Conservation (phyloP, 768 basidiomycete genomes). For the Boletus vinaceobasis region DNA sequence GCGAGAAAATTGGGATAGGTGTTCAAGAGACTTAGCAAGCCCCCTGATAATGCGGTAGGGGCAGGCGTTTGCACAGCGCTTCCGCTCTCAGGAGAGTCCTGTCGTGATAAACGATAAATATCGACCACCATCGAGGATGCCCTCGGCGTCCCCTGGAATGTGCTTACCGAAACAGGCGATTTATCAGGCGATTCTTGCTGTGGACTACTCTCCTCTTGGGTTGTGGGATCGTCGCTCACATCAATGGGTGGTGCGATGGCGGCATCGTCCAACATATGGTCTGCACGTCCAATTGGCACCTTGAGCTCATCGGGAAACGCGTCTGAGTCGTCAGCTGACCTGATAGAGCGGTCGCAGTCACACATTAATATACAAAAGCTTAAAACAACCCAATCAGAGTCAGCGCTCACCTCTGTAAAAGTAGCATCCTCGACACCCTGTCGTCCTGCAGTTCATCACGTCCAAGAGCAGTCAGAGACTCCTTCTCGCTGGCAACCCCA, state of each 20-base stretch:
- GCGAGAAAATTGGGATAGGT: conserved; percentile 56
- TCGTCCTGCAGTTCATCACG: conserved; percentile 77
- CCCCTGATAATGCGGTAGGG: conserved; percentile 29
- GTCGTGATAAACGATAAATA: neutral
- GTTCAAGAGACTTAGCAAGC: conserved; percentile 60
- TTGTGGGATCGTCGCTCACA: conserved; percentile 14
- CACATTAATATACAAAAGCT: conserved; percentile 1
- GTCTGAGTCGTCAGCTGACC: conserved; percentile 55
- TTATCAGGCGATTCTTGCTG: conserved; percentile 22
- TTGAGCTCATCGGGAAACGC: conserved; percentile 59
- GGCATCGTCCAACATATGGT: conserved; percentile 50
- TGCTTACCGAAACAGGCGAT: conserved; percentile 20
- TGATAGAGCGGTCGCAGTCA: conserved; percentile 20
- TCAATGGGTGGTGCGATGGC: conserved; percentile 11
- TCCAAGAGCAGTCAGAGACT: conserved; percentile 65
- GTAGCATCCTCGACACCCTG: conserved; percentile 58
- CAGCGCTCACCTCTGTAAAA: conserved; percentile 58
- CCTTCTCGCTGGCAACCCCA: conserved; percentile 67
- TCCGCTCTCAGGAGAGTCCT: conserved; percentile 30
- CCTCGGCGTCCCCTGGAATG: neutral
- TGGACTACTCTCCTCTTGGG: conserved; percentile 15
- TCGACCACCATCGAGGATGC: neutral
- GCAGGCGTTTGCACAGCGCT: conserved; percentile 16
- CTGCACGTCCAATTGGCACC: conserved; percentile 57
- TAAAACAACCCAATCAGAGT: neutral